phyloP scores from a whole-genome alignment of 176 grass and related monocot genomes.

The Aegilops tauschii region DNA sequence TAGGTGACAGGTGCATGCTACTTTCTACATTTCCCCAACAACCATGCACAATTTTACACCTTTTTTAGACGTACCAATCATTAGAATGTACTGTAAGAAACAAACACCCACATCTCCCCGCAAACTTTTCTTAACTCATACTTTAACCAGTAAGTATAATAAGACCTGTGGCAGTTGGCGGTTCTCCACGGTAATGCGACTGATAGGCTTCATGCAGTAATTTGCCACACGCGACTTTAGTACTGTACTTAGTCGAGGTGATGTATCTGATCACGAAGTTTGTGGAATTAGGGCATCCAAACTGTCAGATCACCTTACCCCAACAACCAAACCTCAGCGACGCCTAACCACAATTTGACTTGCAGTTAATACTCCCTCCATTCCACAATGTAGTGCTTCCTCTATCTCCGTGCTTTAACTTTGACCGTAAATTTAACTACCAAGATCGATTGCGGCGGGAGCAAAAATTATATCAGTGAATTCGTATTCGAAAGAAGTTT shows the following conservation, averaged over 20 bases:
- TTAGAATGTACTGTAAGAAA: background rate
- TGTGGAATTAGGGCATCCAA: constrained; percentile 9
- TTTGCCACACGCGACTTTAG: no score
- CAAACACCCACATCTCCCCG: background rate
- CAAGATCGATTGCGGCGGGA: no score
- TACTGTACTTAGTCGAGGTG: background rate
- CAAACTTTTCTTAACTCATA: background rate
- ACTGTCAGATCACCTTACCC: background rate
- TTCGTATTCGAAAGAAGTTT: no score
- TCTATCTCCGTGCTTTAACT: no score
- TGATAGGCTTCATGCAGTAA: background rate
- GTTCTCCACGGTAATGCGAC: background rate
- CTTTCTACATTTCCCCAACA: background rate
- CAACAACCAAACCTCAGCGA: constrained; percentile 28
- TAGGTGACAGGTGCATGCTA: background rate
- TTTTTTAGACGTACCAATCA: background rate
- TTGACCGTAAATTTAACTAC: no score
- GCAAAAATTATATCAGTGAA: no score
- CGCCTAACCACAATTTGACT: constrained; percentile 15
- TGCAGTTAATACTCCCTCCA: background rate
- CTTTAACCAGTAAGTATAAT: background rate
- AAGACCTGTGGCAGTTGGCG: background rate
- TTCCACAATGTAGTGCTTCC: no score
- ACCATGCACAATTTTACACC: background rate
- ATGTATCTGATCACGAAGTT: background rate